Percentiles rank a stretch among this genome's conserved stretches.
Evolutionary conservation across 306 rosid species (phyloP).

Genomic region (Purshia tridentata): DNA sequence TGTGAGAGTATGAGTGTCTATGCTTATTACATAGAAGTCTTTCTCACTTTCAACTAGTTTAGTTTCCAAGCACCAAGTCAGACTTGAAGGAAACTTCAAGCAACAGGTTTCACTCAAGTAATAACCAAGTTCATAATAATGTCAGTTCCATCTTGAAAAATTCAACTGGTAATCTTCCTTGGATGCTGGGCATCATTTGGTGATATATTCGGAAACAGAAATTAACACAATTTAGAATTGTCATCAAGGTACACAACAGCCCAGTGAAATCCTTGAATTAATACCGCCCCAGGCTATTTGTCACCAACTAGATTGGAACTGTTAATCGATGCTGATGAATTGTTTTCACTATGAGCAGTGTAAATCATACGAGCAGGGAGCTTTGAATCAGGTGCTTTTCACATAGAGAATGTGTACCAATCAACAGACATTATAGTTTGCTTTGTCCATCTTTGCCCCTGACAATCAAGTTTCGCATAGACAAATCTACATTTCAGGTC

Average conservation of each 20-base stretch:
- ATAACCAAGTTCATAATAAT: not conserved
- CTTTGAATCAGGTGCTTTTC: too few species aligned
- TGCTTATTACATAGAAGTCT: too few species aligned
- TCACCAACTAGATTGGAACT: not conserved
- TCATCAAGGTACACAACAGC: slow-evolving; percentile 1
- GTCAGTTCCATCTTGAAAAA: not conserved
- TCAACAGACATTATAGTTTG: too few species aligned
- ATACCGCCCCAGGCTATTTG: not conserved
- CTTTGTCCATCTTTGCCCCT: too few species aligned
- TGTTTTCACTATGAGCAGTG: not conserved
- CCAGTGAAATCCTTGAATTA: not conserved
- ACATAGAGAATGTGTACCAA: too few species aligned
- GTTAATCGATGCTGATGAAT: not conserved
- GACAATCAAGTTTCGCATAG: too few species aligned
- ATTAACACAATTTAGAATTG: not conserved
- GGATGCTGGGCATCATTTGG: not conserved
- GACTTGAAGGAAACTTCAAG: not conserved
- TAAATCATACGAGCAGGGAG: not conserved
- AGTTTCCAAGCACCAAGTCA: not conserved
- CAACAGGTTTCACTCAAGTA: not conserved
- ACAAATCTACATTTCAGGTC: too few species aligned
- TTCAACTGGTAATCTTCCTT: not conserved
- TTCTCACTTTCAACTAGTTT: not conserved
- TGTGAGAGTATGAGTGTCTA: too few species aligned
- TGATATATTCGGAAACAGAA: not conserved